Percentiles rank a stretch among this genome's conserved stretches.
Evolutionary conservation across 768 basidiomycete genomes (phyloP).

Genomic region (Suillus decipiens): DNA sequence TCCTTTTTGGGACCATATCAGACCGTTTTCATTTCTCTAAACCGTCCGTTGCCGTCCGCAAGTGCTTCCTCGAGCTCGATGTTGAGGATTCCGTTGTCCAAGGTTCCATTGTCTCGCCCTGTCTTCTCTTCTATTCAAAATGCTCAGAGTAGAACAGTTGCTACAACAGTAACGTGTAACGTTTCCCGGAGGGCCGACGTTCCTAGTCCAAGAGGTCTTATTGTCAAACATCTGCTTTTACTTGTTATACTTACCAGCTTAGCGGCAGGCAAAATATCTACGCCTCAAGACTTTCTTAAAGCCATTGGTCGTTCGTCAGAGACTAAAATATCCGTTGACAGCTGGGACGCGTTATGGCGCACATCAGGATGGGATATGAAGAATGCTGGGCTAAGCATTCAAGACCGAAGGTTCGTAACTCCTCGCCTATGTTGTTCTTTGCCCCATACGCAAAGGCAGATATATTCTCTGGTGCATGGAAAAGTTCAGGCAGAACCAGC

Average conservation of each 20-base stretch:
- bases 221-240: not conserved
- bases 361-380: slow-evolving; percentile 57
- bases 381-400: slow-evolving; percentile 63
- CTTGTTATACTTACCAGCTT: slow-evolving; percentile 12
- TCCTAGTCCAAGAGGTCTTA: slow-evolving; percentile 27
- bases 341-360: slow-evolving; percentile 78
- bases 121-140: slow-evolving; percentile 37
- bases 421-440: slow-evolving; percentile 7
- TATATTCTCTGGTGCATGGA: slow-evolving; percentile 88
- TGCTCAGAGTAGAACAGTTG: slow-evolving; percentile 32
- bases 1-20: slow-evolving; percentile 1
- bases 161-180: not conserved
- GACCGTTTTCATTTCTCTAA: not conserved
- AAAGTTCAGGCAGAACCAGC: slow-evolving; percentile 63
- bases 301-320: slow-evolving; percentile 72
- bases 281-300: slow-evolving; percentile 66
- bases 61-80: not conserved
- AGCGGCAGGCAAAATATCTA: slow-evolving; percentile 47
- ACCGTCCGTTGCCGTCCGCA: not conserved
- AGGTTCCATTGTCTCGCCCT: slow-evolving; percentile 16
- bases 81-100: not conserved
- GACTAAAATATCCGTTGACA: slow-evolving; percentile 60
- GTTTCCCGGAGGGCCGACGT: slow-evolving; percentile 18
- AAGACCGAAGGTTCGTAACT: slow-evolving; percentile 65
- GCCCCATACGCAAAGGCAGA: slow-evolving; percentile 37